These are phyloP conservation scores for Apiotrichum gracile DNA, from an alignment of 1,284 basidiomycete genomes.

Conservation along the genomic window DNA sequence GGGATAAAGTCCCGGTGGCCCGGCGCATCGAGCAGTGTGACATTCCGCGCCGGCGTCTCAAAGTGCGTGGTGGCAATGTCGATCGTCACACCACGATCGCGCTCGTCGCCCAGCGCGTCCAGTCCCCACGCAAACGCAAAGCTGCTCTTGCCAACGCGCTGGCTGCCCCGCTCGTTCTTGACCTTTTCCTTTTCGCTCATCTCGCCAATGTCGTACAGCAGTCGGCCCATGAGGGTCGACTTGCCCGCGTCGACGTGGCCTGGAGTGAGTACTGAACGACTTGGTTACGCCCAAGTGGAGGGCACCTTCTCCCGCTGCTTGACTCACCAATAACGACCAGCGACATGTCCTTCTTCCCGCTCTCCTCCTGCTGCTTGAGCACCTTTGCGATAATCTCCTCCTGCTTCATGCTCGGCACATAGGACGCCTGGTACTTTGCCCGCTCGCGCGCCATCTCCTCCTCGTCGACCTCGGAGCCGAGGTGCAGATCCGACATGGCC, in stretches of 20 bases:
- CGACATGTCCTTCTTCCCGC: slow-evolving; percentile 66
- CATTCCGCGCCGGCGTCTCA: slow-evolving; percentile 65
- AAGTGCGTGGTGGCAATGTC: slow-evolving; percentile 87
- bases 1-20: slow-evolving; percentile 97
- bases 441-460: slow-evolving; percentile 48
- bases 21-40: slow-evolving; percentile 92
- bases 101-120: slow-evolving; percentile 87
- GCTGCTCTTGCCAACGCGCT: slow-evolving; percentile 83
- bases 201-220: slow-evolving; percentile 85
- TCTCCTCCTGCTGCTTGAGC: slow-evolving; percentile 54
- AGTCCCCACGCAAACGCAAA: slow-evolving; percentile 98
- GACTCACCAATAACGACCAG: slow-evolving; percentile 85
- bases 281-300: no score
- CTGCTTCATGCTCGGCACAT: slow-evolving; percentile 65
- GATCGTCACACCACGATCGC: slow-evolving; percentile 94
- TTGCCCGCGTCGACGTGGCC: slow-evolving; percentile 99
- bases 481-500: slow-evolving; percentile 69
- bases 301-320: no score
- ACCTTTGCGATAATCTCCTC: slow-evolving; percentile 85
- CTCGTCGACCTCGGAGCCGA: slow-evolving; percentile 48
- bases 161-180: slow-evolving; percentile 85
- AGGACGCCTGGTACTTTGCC: slow-evolving; percentile 52
- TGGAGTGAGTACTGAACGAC: slow-evolving; percentile 37
- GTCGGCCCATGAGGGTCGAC: slow-evolving; percentile 91
- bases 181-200: slow-evolving; percentile 77